phyloP scores from a whole-genome alignment of 148 eudicot species.

The Nepenthes mirabilis region DNA sequence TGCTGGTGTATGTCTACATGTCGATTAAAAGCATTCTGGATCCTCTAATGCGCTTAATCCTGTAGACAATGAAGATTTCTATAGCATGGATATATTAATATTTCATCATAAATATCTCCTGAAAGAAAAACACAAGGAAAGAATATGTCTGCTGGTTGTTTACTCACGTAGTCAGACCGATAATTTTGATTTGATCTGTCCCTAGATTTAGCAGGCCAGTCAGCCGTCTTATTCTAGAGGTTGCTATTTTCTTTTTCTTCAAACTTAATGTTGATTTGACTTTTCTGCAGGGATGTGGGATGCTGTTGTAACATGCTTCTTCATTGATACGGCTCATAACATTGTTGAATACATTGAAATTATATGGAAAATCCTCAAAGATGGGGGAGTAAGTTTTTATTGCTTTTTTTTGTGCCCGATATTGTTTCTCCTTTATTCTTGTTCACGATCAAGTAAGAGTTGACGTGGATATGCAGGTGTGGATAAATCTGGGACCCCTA shows the following conservation, averaged over 20 bases:
- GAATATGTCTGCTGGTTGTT: too few species aligned
- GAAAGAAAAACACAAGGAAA: too few species aligned
- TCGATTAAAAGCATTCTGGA: too few species aligned
- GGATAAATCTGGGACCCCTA: conserved; percentile 98
- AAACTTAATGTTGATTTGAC: neutral
- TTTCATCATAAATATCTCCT: too few species aligned
- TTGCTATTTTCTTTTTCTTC: too few species aligned
- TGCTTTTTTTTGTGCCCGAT: neutral
- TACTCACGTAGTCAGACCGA: too few species aligned
- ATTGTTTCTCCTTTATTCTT: conserved; percentile 1
- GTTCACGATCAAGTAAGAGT: neutral
- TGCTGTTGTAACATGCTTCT: conserved; percentile 96
- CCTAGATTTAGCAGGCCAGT: neutral
- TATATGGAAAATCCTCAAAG: conserved; percentile 81
- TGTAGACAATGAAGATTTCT: too few species aligned
- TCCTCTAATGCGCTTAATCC: too few species aligned
- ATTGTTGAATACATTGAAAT: conserved; percentile 82
- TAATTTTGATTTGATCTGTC: neutral
- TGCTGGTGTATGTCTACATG: too few species aligned
- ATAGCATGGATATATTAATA: too few species aligned
- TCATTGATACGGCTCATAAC: conserved; percentile 95
- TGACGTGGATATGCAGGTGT: conserved; percentile 46
- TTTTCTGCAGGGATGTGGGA: conserved; percentile 81
- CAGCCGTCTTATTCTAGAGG: neutral
- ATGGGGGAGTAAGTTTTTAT: conserved; percentile 71